Conservation (phyloP, 768 basidiomycete genomes). For the Mycena latifolia region DNA sequence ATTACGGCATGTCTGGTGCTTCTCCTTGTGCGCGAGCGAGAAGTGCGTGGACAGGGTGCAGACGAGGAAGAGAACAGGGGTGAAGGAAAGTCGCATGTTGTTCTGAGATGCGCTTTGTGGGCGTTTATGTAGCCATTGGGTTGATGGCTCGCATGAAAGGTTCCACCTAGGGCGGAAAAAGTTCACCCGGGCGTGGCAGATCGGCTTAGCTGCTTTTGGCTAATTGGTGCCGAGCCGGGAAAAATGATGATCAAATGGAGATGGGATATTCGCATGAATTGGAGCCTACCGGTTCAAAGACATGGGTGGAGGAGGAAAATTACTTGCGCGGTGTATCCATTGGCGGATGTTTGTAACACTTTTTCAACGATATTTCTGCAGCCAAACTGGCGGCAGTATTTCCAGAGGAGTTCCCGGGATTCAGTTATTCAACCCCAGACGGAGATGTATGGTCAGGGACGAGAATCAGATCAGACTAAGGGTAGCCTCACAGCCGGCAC, state of each 20-base stretch:
- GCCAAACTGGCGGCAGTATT: slow-evolving; percentile 1
- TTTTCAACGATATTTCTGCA: slow-evolving; percentile 13
- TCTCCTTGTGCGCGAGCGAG: not conserved
- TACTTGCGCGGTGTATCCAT: slow-evolving; percentile 16
- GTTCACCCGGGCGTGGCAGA: not conserved
- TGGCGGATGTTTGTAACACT: slow-evolving; percentile 7
- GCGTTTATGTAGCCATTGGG: slow-evolving; percentile 1
- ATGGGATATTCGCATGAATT: slow-evolving; percentile 13
- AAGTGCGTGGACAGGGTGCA: not conserved
- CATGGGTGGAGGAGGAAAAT: slow-evolving; percentile 7
- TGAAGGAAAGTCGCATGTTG: not conserved
- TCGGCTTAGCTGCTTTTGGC: slow-evolving; percentile 13
- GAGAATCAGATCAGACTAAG: slow-evolving; percentile 15
- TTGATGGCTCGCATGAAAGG: slow-evolving; percentile 5
- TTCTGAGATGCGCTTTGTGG: slow-evolving; percentile 16
- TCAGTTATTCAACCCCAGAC: slow-evolving; percentile 12
- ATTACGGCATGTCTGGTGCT: slow-evolving; percentile 20
- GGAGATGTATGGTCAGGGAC: slow-evolving; percentile 16
- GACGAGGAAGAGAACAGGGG: not conserved
- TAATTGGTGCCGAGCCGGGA: slow-evolving; percentile 7
- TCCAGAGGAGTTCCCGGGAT: slow-evolving; percentile 8
- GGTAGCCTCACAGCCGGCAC: slow-evolving; percentile 11
- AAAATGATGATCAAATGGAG: slow-evolving; percentile 12
- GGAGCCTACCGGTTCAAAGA: slow-evolving; percentile 11
- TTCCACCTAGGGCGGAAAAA: not conserved